phyloP scores from a whole-genome alignment of 2,329 filamentous ascomycete species.

The Xylaria sp. region DNA sequence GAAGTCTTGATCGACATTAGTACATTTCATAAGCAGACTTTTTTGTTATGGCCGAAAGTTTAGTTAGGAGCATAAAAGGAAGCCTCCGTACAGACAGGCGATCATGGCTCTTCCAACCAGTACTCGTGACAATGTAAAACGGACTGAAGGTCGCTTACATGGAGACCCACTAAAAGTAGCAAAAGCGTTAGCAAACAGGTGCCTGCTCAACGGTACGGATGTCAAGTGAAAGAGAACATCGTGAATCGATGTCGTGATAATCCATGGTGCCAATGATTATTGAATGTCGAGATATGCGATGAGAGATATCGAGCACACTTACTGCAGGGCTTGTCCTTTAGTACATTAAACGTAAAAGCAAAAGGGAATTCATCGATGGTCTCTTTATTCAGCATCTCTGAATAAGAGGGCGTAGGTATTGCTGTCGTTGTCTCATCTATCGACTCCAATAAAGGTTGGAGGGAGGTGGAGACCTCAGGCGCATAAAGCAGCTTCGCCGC shows the following conservation, averaged over 20 bases:
- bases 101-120: neutral
- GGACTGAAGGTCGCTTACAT: conserved; percentile 7
- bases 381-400: conserved; percentile 5
- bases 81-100: neutral
- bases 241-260: neutral
- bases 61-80: too few species aligned
- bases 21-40: neutral
- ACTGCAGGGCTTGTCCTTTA: conserved; percentile 13
- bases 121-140: neutral
- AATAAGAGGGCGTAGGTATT: conserved; percentile 18
- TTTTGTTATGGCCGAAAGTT: neutral
- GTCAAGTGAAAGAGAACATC: neutral
- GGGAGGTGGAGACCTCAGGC: conserved; percentile 16
- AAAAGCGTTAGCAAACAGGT: conserved; percentile 2
- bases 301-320: neutral
- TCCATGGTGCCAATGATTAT: neutral
- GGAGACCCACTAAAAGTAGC: conserved; percentile 17
- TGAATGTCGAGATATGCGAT: neutral
- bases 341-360: conserved; percentile 16
- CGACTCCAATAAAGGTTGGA: conserved; percentile 13
- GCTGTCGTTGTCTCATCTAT: neutral
- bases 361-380: conserved; percentile 23
- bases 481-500: conserved; percentile 23
- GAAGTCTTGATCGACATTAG: conserved; percentile 20
- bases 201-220: neutral